Base-by-base conservation (phyloP, 768 basidiomycete genomes). In the Tricholoma matsutake region DNA sequence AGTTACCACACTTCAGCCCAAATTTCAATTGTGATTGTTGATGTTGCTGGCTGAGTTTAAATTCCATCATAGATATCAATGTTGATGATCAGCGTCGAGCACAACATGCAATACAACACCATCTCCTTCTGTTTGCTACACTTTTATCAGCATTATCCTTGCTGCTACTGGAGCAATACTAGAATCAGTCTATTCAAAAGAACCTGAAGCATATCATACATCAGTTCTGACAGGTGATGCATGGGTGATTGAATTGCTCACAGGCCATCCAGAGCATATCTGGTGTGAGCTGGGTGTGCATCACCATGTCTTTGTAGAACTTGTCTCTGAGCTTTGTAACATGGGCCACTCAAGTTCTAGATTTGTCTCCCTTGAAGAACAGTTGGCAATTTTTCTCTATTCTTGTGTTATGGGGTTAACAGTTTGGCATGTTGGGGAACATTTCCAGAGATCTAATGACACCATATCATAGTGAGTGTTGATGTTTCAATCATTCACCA, bases 251-350 rank as follows among this genome's bases (percentile, higher is more conserved):
- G 66, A 72, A 37, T 59, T 72, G 0, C 55, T 68, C 4, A 6
- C 54, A 43, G 67, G 71, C 6, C 69, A 72, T 62, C 64, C 64
- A 0, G 47, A 68, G 1, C 41, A 61, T 8, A 70, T 71, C 13
- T 9, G 55, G 11, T 47, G 47, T 18, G 61, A 67, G 47, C 63
- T 71, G 34, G 68, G 70, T 6, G 56, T 71, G 14, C 22, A 18
- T 7, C 20, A 60, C 3, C 56, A 69, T 55, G 65, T 69, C 9
- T 72, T 70, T 56, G 18, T 49, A 6, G 53, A 22, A 1, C 57
- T 72, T 7, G 43, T 68, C 2, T 18, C 37, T 11, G 43, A 64
- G 45, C 43, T 64, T 59, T 20, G 32, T 18, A 2, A 22, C 25
- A 9, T 57, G 11, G 63, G 61, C 31, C 52, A 56, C 18, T 16